Evolutionary conservation across 2,329 filamentous ascomycete species (phyloP).

Genomic region (Colletotrichum melonis): DNA sequence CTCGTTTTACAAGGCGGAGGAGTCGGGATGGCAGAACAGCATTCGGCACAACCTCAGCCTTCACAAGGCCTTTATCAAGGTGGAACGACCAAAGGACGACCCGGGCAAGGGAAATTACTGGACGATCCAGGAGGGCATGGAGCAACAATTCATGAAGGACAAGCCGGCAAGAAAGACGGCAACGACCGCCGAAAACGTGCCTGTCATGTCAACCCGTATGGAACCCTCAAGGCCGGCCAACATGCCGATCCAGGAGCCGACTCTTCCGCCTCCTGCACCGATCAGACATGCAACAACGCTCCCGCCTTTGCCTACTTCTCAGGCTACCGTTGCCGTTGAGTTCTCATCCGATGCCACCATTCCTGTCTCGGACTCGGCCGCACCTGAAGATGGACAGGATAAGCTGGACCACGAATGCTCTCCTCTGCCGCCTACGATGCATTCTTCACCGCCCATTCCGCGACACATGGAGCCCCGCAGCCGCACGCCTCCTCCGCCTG

Average conservation of each 20-base stretch:
- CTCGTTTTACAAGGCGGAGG: slow-evolving; percentile 84
- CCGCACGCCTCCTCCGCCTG: slow-evolving; percentile 81
- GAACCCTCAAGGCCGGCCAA: slow-evolving; percentile 60
- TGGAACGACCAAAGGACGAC: slow-evolving; percentile 95
- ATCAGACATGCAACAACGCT: slow-evolving; percentile 51
- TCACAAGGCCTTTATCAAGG: slow-evolving; percentile 96
- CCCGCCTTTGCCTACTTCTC: slow-evolving; percentile 52
- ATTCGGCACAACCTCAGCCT: slow-evolving; percentile 97
- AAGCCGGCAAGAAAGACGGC: slow-evolving; percentile 74
- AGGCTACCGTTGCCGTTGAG: slow-evolving; percentile 61
- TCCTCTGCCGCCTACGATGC: slow-evolving; percentile 77
- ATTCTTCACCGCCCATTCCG: slow-evolving; percentile 90
- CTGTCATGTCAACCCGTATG: slow-evolving; percentile 67
- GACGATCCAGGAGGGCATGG: slow-evolving; percentile 91
- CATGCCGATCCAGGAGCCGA: slow-evolving; percentile 56
- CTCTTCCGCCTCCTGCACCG: slow-evolving; percentile 58
- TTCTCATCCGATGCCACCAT: slow-evolving; percentile 84
- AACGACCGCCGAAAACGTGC: slow-evolving; percentile 66
- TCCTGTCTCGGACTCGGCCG: slow-evolving; percentile 74
- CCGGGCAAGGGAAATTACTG: slow-evolving; percentile 98
- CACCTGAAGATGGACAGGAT: slow-evolving; percentile 61
- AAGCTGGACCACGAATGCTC: slow-evolving; percentile 68
- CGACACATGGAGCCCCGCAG: slow-evolving; percentile 68
- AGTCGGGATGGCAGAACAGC: slow-evolving; percentile 98
- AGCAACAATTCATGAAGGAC: slow-evolving; percentile 89